Conservation (phyloP, 345 rosid species). For the Clarkia xantiana region DNA sequence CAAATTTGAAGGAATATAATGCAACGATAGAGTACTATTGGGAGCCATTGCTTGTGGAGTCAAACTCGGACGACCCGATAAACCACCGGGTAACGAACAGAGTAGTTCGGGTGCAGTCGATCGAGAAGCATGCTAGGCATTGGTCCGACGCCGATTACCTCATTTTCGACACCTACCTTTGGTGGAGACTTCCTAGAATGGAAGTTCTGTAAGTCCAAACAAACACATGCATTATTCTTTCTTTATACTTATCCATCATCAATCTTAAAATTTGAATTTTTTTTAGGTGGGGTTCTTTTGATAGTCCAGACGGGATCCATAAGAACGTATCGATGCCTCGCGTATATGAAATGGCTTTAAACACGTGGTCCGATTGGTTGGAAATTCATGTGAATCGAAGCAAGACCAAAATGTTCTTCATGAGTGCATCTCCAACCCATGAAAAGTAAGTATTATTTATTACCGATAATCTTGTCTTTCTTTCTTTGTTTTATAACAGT, state of each 20-base stretch:
- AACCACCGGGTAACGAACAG: slow-evolving; percentile 64
- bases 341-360: slow-evolving; percentile 67
- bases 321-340: slow-evolving; percentile 64
- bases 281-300: slow-evolving; percentile 71
- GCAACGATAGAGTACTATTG: slow-evolving; percentile 79
- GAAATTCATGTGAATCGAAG: slow-evolving; percentile 49
- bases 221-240: too few species aligned
- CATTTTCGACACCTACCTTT: slow-evolving; percentile 71
- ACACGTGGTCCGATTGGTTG: slow-evolving; percentile 74
- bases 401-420: slow-evolving; percentile 65
- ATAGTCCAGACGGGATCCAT: slow-evolving; percentile 34
- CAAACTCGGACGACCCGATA: slow-evolving; percentile 78
- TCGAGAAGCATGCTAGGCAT: slow-evolving; percentile 63
- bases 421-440: slow-evolving; percentile 82
- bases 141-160: slow-evolving; percentile 71
- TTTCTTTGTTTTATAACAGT: too few species aligned
- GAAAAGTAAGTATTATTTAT: slow-evolving; percentile 29
- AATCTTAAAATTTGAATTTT: background rate
- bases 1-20: slow-evolving; percentile 47
- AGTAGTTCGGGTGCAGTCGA: slow-evolving; percentile 61
- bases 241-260: too few species aligned
- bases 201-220: slow-evolving; percentile 48
- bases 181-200: slow-evolving; percentile 78
- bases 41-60: slow-evolving; percentile 89
- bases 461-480: too few species aligned